These are phyloP conservation scores for Aspergillus novoparasiticus DNA, from an alignment of 2,329 filamentous ascomycete genomes.

Conservation along the genomic window DNA sequence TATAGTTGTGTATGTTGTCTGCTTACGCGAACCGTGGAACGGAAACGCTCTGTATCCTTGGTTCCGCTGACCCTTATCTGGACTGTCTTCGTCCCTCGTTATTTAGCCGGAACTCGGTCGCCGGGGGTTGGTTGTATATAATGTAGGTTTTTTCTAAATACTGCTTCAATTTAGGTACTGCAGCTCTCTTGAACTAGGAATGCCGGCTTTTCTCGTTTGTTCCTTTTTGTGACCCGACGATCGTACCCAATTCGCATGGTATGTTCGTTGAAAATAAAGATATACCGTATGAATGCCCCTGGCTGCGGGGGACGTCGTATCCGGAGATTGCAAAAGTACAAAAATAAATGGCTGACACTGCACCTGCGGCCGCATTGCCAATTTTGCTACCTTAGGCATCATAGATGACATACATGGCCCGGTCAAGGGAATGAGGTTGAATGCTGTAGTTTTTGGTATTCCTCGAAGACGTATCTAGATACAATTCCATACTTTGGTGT, in stretches of 20 bases:
- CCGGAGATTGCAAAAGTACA: neutral
- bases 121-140: neutral
- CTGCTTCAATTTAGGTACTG: neutral
- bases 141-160: neutral
- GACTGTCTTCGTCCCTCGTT: neutral
- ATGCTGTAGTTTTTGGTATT: neutral
- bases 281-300: neutral
- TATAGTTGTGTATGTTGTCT: neutral
- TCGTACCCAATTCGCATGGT: neutral
- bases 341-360: neutral
- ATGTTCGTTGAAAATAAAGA: neutral
- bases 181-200: neutral
- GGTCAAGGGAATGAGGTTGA: neutral
- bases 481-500: neutral
- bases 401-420: neutral
- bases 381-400: neutral
- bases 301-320: neutral
- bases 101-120: neutral
- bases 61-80: neutral
- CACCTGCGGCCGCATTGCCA: neutral
- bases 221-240: neutral
- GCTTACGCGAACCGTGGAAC: neutral
- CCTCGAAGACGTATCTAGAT: neutral
- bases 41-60: neutral
- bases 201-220: neutral